Conservation (phyloP, 306 rosid genomes). For the Acacia melanoxylon region DNA sequence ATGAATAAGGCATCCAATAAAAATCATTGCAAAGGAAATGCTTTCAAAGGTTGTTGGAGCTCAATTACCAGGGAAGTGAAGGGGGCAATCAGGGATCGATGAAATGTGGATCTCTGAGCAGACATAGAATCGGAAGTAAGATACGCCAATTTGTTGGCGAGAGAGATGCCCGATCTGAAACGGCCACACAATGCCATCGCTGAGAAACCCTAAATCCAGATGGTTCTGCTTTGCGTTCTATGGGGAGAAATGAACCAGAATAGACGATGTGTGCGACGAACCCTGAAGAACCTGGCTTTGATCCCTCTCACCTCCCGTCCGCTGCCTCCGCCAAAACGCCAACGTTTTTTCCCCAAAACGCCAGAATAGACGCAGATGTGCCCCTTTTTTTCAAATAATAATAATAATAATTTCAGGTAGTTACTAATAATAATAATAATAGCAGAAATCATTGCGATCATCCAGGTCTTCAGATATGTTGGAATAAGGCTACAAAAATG, state of each 20-base stretch:
- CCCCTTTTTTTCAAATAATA: too few species aligned
- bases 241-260: not conserved
- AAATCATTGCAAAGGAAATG: not conserved
- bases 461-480: too few species aligned
- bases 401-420: too few species aligned
- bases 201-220: conserved; percentile 52
- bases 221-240: conserved; percentile 13
- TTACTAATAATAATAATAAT: too few species aligned
- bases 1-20: not conserved
- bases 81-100: conserved; percentile 42
- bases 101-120: conserved; percentile 46
- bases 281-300: not conserved
- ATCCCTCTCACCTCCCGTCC: too few species aligned
- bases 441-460: too few species aligned
- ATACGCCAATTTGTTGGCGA: conserved; percentile 42
- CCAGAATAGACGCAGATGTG: too few species aligned
- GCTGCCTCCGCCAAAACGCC: too few species aligned
- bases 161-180: conserved; percentile 63
- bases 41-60: not conserved
- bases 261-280: not conserved
- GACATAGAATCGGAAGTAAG: conserved; percentile 39
- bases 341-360: too few species aligned
- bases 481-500: too few species aligned
- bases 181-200: conserved; percentile 62
- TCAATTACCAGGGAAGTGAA: conserved; percentile 47